phyloP scores from a whole-genome alignment of 495 filamentous ascomycete genomes.

The Daldinia caldariorum region DNA sequence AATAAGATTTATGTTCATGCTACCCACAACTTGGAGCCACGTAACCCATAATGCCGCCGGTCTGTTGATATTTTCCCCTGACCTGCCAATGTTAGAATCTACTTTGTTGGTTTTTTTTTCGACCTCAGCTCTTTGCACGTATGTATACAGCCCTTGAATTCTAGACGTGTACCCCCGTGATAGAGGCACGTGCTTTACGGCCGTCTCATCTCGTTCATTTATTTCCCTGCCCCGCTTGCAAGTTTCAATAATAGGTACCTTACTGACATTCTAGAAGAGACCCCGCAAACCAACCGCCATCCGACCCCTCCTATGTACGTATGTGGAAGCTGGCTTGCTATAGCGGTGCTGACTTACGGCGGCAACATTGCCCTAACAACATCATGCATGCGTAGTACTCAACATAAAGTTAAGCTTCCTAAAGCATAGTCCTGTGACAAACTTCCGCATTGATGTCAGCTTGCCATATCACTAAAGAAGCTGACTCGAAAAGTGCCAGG shows the following conservation, averaged over 20 bases:
- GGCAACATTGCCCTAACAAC: background rate
- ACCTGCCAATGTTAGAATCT: slow-evolving; percentile 18
- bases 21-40: slow-evolving; percentile 13
- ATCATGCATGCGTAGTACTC: slow-evolving; percentile 1
- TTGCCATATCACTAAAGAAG: slow-evolving; percentile 24
- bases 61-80: slow-evolving; percentile 26
- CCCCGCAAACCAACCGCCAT: slow-evolving; percentile 6
- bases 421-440: slow-evolving; percentile 34
- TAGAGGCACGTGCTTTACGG: background rate
- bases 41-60: slow-evolving; percentile 23
- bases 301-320: background rate
- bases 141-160: background rate
- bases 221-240: background rate
- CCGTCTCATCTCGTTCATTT: background rate
- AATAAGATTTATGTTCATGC: slow-evolving; percentile 17
- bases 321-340: slow-evolving; percentile 18
- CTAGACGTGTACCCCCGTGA: background rate
- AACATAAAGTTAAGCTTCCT: slow-evolving; percentile 15
- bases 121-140: background rate
- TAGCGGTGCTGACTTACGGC: slow-evolving; percentile 36
- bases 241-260: slow-evolving; percentile 3
- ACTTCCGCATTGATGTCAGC: slow-evolving; percentile 25
- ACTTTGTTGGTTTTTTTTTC: slow-evolving; percentile 7
- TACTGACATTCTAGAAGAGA: slow-evolving; percentile 10
- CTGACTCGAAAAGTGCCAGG: slow-evolving; percentile 26